Evolutionary conservation across 352 stramenopile species (phyloP), one percentile per base, ranked within the genome.

Genomic region (Phytopythium ostracodes): DNA sequence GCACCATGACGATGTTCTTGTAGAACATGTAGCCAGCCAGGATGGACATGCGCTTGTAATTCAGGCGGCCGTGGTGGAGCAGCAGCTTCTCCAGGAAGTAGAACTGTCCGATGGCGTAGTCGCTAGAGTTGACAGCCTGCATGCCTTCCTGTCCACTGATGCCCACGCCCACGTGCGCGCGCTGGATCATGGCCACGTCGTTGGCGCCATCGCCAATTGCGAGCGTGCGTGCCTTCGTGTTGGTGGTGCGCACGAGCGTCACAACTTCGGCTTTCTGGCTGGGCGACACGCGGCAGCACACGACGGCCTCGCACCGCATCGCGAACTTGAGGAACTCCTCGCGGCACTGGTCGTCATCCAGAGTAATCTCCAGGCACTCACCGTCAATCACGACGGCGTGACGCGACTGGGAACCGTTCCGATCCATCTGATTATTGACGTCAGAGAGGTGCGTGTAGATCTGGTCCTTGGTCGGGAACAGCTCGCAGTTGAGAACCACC

Each of bases 21-120:
- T 99, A 99, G 70, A 99, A 99, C 65, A 98, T 98, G 71, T 98
- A 99, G 8, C 97, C 82, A 24, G 97, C 86, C 24, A 98, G 77
- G 56, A 92, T 94, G 27, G 84, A 87, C 74, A 98, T 96, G 51
- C 98, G 94, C 64, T 96, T 92, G 71, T 99, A 99, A 75, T 99
- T 98, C 83, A 96, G 94, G 35, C 97, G 88, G 17, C 98, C 98
- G 71, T 99, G 97, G 63, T 98, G 93, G 43, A 99, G 76, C 59
- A 99, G 65, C 8, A 99, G 84, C 62, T 91, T 80, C 73, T 98
- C 79, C 24, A 99, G 71, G 57, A 85, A 98, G 93, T 73, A 86
- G 66, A 99, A 99, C 74, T 99, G 96, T 17, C 84, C 94, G 56
- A 99, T 98, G 6, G 96, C 91, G 73, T 99, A 99, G 72, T 99